Base-by-base conservation (phyloP, 495 filamentous ascomycete species). In the Penicillium flavigenum region DNA sequence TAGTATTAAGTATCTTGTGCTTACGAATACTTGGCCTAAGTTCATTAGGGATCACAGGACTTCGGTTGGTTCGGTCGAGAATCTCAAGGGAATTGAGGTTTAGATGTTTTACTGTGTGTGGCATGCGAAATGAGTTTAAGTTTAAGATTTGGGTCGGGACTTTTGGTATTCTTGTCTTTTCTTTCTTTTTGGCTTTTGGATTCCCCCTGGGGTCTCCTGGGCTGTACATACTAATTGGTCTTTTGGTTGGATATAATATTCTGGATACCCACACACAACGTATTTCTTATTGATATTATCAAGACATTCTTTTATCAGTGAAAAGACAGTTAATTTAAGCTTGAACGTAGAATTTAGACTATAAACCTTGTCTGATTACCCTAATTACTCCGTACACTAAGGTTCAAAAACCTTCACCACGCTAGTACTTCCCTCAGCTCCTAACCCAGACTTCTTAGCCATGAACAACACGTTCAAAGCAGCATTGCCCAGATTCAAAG, bases 21-120 rank as follows among this genome's bases (percentile, higher is more conserved):
- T 86, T 55, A 86, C 82, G 6, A 88, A 88, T 64, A 88, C 86
- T 10, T 89, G 86, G 86, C 82, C 82, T 24, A 86, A 85, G 68
- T 87, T 85, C 42, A 78, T 87, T 43, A 48, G 47, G 50, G 54
- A 49, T 26, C 61, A 54, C 36, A 47, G 65, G 10, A 46, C 27
- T 34, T 71, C 68, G 43, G 43, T 56, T 5, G 51, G 41, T 27
- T 74, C 62, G 17, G 50, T 67, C 16, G 51, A 54, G 19, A 44
- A 44, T 22, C 46, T 64, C 2, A 48, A 47, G 45, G 26, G 44
- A 27, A 44, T 47, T 46, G 59, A 61, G 20, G 38, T 58, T 53
- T 51, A 58, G 48, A n/a, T 49, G 6, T 4, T 31, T 45, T 42
- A 39, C 36, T 36, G 27, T 51, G 46, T 27, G 45, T 27, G 39